phyloP scores from a whole-genome alignment of 768 basidiomycete species.

The Kwoniella dendrophila region DNA sequence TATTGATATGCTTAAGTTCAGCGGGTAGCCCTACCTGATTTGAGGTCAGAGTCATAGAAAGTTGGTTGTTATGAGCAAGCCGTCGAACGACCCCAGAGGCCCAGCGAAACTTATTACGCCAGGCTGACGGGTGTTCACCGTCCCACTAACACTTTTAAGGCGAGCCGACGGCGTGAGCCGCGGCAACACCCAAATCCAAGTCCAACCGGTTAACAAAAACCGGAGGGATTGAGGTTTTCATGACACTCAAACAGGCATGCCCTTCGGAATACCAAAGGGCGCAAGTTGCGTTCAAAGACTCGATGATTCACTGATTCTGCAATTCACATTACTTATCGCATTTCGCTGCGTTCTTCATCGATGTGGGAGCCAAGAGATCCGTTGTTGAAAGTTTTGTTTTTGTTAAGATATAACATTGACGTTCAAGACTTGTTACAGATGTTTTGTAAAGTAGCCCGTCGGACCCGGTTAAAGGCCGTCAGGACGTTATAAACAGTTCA shows the following conservation, averaged over 20 bases:
- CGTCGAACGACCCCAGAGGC: slow-evolving; percentile 35
- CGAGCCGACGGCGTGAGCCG: slow-evolving; percentile 17
- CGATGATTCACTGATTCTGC: slow-evolving; percentile 23
- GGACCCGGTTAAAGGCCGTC: slow-evolving; percentile 6
- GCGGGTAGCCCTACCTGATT: slow-evolving; percentile 81
- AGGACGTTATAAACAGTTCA: slow-evolving; percentile 54
- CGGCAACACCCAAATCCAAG: slow-evolving; percentile 53
- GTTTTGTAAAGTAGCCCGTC: slow-evolving; percentile 31
- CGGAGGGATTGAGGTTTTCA: slow-evolving; percentile 45
- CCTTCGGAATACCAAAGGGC: slow-evolving; percentile 72
- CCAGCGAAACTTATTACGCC: slow-evolving; percentile 62
- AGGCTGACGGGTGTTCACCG: slow-evolving; percentile 29
- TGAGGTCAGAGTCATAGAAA: slow-evolving; percentile 63
- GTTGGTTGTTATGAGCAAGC: slow-evolving; percentile 60
- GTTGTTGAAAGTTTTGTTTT: slow-evolving; percentile 63
- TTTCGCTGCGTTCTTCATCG: slow-evolving; percentile 80
- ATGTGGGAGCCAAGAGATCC: slow-evolving; percentile 78
- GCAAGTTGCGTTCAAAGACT: slow-evolving; percentile 71
- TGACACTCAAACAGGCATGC: slow-evolving; percentile 70
- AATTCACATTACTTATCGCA: slow-evolving; percentile 76
- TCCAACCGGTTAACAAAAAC: slow-evolving; percentile 26
- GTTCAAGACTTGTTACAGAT: slow-evolving; percentile 37
- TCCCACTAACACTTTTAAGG: slow-evolving; percentile 33
- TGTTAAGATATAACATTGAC: slow-evolving; percentile 45
- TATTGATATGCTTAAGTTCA: slow-evolving; percentile 89